Evolutionary conservation across 2,329 filamentous ascomycete genomes (phyloP).

Genomic region (Talaromyces sp.): DNA sequence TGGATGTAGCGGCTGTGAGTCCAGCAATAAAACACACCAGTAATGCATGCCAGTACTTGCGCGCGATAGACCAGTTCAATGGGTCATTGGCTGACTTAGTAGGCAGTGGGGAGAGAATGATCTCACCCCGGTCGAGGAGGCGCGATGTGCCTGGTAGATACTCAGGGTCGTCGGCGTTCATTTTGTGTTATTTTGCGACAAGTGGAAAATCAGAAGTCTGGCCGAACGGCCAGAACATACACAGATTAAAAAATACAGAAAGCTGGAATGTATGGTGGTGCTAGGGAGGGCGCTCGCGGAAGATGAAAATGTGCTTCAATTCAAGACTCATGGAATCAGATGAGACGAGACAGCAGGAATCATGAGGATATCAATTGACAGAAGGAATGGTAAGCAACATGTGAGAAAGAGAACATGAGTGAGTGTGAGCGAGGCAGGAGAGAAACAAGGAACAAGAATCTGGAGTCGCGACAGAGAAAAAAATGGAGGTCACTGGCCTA

Average conservation of each 20-base stretch:
- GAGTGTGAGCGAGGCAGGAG: background rate
- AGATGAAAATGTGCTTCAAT: slow-evolving; percentile 12
- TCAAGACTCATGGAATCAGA: slow-evolving; percentile 12
- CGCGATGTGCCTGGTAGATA: slow-evolving; percentile 27
- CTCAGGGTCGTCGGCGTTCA: slow-evolving; percentile 16
- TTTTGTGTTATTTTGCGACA: background rate
- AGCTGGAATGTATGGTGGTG: background rate
- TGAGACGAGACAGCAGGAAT: background rate
- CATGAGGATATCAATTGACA: background rate
- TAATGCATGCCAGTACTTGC: slow-evolving; percentile 52
- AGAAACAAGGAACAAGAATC: background rate
- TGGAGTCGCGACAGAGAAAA: background rate
- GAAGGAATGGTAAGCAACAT: background rate
- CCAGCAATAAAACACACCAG: slow-evolving; percentile 55
- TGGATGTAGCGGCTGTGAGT: slow-evolving; percentile 56
- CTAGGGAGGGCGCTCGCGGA: slow-evolving; percentile 15
- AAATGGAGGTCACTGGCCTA: background rate
- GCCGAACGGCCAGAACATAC: slow-evolving; percentile 17
- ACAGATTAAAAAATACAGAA: background rate
- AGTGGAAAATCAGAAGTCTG: slow-evolving; percentile 3
- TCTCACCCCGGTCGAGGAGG: slow-evolving; percentile 37
- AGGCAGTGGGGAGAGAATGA: slow-evolving; percentile 55
- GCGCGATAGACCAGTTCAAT: slow-evolving; percentile 49
- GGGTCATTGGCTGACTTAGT: slow-evolving; percentile 53
- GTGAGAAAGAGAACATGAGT: background rate